Evolutionary conservation across 371 early-diverging fungal genomes (phyloP), one percentile per base, ranked within the genome.

Genomic region (Choanephora cucurbitarum): DNA sequence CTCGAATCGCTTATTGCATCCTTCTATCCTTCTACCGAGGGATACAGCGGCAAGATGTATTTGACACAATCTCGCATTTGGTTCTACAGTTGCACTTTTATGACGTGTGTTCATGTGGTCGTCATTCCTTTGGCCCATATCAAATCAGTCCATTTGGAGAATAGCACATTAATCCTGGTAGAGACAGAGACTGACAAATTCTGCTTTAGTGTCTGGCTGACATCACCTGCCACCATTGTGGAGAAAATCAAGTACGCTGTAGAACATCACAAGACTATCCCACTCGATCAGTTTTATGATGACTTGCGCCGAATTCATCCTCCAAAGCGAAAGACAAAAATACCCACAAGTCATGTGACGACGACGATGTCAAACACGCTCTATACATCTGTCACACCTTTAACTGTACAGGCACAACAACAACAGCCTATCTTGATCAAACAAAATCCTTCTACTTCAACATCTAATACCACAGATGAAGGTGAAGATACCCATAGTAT

Each of bases 181-280:
- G 71, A 74, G 24, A 49, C 60, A 0, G 31, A n/a, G 4, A 44
- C 21, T 17, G 28, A 47, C 37, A 42, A 18, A 41, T 68, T 49
- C 15, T 57, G 62, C 17, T 75, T 75, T 54, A 69, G 75, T 14
- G 19, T 71, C 15, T 75, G 75, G 75, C 39, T 75, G 21, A 67
- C 64, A 41, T 45, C 64, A 2, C 61, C 69, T 10, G 71, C 72
- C 44, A 43, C 62, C 5, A 50, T 72, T 5, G 52, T 51, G 14
- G 78, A 77, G 37, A 55, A 68, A 31, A 42, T 77, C 0, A 60
- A 67, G 21, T 34, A 67, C 0, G 57, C 66, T 0, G 52, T 71
- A 13, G 64, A 74, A 14, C 55, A 43, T 19, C 45, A 67, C 11
- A 55, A 66, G 37, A 49, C 46, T 9, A 39, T 49, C 8, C 51